Base-by-base conservation (phyloP, 805 yeast species). In the Wickerhamia fluorescens region DNA sequence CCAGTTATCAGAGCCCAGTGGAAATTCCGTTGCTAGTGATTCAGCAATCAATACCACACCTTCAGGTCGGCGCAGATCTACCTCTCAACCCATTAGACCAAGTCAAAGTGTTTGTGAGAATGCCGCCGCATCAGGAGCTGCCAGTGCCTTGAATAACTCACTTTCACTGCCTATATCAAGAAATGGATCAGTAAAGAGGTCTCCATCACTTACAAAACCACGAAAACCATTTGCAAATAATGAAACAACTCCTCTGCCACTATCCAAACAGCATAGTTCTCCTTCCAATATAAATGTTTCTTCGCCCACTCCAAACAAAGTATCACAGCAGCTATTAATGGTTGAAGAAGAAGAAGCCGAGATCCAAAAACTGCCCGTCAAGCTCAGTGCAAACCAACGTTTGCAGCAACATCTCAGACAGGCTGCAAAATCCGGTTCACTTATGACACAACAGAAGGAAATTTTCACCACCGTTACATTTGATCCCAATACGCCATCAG, bases 401-500 rank as follows among this genome's bases (percentile, higher is more conserved):
- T 49, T 62, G 11, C 67, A 61, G 30, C 54, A 47, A 25, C 67
- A 61, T 36, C 36, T 64, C 16, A 40, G 56, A 24, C 51, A 59
- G 25, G 68, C 64, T 1, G 51, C 68, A 2, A 56, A 45, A 36
- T 31, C 56, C 2, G 70, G 70, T 0, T 25, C 58, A 0, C 42
- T 64, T 13, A 42, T 56, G 42, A 53, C 66, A 2, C 66, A 61
- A 31, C 57, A 57, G 30, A 54, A 50, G 37, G 64, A 58, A 28
- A 32, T 38, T 1, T 39, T 62, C n/a, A 49, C 54, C 3, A 43
- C 58, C 7, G 66, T 61, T 5, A 56, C 54, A 2, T 62, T 58
- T 36, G 68, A 64, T 36, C 68, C 69, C 1, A 62, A 45, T 32
- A 38, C 44, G 24, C 64, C 68, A 1, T 47, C 51, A 5, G 41